Evolutionary conservation across 306 rosid genomes (phyloP).

Genomic region (Vigna mungo): DNA sequence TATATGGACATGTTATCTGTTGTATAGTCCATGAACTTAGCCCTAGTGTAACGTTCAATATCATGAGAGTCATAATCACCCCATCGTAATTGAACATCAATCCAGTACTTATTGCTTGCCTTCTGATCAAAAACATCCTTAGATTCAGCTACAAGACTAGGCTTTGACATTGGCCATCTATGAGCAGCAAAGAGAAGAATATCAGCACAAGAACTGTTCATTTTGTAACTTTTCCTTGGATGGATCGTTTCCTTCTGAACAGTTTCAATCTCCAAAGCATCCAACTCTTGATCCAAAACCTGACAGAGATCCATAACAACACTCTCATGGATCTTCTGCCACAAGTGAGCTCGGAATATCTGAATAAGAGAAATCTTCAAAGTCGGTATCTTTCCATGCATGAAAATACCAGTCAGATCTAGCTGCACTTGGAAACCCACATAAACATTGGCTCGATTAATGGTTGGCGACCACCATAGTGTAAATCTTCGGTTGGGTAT

Average conservation of each 20-base stretch:
- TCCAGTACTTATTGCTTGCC: slow-evolving; percentile 98
- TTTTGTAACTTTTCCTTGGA: slow-evolving; percentile 98
- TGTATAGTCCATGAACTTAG: slow-evolving; percentile 98
- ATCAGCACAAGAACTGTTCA: slow-evolving; percentile 99
- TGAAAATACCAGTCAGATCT: slow-evolving; percentile 97
- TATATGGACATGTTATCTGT: slow-evolving; percentile 99
- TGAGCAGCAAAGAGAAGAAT: slow-evolving; percentile 98
- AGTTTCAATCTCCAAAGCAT: slow-evolving; percentile 97
- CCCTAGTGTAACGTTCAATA: slow-evolving; percentile 97
- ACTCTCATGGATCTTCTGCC: slow-evolving; percentile 99
- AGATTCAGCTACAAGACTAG: slow-evolving; percentile 98
- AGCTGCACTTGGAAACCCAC: slow-evolving; percentile 99
- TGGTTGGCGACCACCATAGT: slow-evolving; percentile 99
- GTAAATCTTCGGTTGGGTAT: slow-evolving; percentile 99
- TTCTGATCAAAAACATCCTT: slow-evolving; percentile 99
- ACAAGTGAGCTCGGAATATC: slow-evolving; percentile 97
- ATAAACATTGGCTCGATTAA: slow-evolving; percentile 96
- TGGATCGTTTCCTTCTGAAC: slow-evolving; percentile 99
- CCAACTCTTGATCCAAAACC: slow-evolving; percentile 98
- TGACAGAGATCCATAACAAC: slow-evolving; percentile 99
- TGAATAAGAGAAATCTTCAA: slow-evolving; percentile 96
- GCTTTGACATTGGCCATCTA: slow-evolving; percentile 99
- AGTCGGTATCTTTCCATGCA: slow-evolving; percentile 99
- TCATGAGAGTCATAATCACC: slow-evolving; percentile 99
- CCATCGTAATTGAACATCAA: slow-evolving; percentile 98